These are phyloP conservation scores for Entrophospora sp. DNA, from an alignment of 192 early-diverging fungal species.

Conservation along the genomic window DNA sequence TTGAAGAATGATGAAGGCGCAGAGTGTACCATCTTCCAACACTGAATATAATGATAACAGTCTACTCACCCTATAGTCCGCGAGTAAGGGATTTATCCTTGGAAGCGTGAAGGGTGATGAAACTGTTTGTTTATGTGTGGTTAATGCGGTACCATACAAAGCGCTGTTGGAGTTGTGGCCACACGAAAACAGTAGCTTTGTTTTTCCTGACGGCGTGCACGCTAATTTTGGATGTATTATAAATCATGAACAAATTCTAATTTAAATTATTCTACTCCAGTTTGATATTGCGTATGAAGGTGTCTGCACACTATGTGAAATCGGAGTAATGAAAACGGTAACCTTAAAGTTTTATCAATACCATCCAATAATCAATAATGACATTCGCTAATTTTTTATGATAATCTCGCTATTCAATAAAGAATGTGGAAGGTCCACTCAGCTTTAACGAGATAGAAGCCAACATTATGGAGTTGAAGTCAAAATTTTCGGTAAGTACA, in stretches of 20 bases:
- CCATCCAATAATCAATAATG: too few species aligned
- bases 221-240: background rate
- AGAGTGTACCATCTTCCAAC: too few species aligned
- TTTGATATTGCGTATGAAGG: too few species aligned
- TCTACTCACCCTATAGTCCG: background rate
- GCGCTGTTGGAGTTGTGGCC: background rate
- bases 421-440: background rate
- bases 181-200: constrained; percentile 1
- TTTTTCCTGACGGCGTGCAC: background rate
- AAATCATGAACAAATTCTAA: background rate
- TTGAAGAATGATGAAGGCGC: too few species aligned
- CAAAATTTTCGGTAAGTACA: too few species aligned
- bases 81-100: background rate
- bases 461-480: background rate
- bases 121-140: background rate
- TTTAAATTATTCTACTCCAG: background rate
- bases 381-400: too few species aligned
- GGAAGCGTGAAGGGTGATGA: background rate
- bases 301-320: background rate
- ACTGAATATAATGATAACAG: too few species aligned
- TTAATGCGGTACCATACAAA: background rate
- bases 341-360: too few species aligned
- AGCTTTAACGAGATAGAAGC: background rate
- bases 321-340: background rate
- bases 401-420: too few species aligned